Base-by-base conservation (phyloP, 2,329 filamentous ascomycete species). In the Colletotrichum sp. region DNA sequence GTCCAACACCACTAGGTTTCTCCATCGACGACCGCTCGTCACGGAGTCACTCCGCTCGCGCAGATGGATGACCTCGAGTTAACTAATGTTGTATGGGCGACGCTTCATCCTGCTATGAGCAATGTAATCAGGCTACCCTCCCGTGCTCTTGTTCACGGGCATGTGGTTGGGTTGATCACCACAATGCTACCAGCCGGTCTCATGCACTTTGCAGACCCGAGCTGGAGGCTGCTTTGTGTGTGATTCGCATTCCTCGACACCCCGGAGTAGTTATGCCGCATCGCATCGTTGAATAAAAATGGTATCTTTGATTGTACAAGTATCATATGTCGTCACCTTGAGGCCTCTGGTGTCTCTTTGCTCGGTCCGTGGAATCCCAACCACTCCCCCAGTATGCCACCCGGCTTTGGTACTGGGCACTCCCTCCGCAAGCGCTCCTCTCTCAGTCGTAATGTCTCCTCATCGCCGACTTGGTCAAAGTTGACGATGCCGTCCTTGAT, bases 391-490 rank as follows among this genome's bases (percentile, higher is more conserved):
- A 98, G 86, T 39, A 96, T 86, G 4, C 96, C 96, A 36, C 92
- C 90, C 0, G 97, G 96, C 85, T 98, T 98, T 7, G 97, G 97
- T 15, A 99, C 93, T 0, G 97, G 97, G 82, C 97, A 99, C 83
- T 98, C 95, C 81, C 95, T 90, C 81, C 89, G 89, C 62, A 85
- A 82, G 70, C 86, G 88, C 84, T 88, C 79, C 81, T 86, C 77
- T 63, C 77, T 57, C n/a, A 74, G 44, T 63, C 77, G 60, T 75
- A 74, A 13, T 78, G 71, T 76, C 78, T 87, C 82, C 79, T 88
- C 85, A 36, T 82, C 81, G 64, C 82, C 81, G 70, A 81, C 79
- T 71, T 85, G 81, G 76, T 85, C 83, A 79, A 91, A 91, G 69
- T 89, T 88, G 6, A 88, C 88, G 34, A 90, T 85, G 52, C 86